Evolutionary conservation across 2,329 filamentous ascomycete genomes (phyloP).

Genomic region (Macroventuria anomochaeta): DNA sequence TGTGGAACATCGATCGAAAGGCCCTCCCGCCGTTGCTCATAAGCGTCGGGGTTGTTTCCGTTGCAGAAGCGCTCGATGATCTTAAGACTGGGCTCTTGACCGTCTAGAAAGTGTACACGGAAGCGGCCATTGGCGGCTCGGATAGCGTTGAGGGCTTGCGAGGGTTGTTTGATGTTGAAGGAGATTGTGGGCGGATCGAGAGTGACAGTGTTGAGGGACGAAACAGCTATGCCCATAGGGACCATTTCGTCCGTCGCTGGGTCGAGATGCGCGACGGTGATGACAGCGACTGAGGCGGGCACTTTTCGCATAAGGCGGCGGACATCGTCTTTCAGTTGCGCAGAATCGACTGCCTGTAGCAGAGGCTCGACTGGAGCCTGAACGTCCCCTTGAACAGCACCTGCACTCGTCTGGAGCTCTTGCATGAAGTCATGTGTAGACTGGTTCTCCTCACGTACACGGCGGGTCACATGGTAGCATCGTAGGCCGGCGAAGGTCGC

Average conservation of each 20-base stretch:
- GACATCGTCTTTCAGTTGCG: constrained; percentile 21
- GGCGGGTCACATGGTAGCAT: constrained; percentile 5
- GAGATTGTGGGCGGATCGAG: constrained; percentile 65
- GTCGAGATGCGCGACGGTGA: constrained; percentile 51
- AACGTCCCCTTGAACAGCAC: background rate
- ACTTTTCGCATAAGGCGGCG: constrained; percentile 60
- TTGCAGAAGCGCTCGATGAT: constrained; percentile 40
- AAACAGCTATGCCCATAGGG: constrained; percentile 60
- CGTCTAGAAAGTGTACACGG: constrained; percentile 58
- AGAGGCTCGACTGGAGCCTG: too few species aligned
- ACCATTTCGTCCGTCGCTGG: constrained; percentile 19
- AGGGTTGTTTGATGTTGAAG: constrained; percentile 66
- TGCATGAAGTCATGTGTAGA: background rate
- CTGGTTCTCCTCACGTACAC: background rate
- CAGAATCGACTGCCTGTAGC: background rate
- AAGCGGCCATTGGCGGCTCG: constrained; percentile 52
- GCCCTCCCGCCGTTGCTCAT: constrained; percentile 22
- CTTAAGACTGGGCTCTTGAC: constrained; percentile 34
- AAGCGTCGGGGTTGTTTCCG: constrained; percentile 35
- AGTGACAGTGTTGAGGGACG: constrained; percentile 66
- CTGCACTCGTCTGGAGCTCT: background rate
- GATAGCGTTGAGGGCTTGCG: constrained; percentile 63
- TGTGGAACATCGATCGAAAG: constrained; percentile 18
- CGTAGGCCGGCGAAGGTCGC: background rate
- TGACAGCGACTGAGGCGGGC: constrained; percentile 63